phyloP scores from a whole-genome alignment of 371 early-diverging fungal species.

The Mortierella sp. region DNA sequence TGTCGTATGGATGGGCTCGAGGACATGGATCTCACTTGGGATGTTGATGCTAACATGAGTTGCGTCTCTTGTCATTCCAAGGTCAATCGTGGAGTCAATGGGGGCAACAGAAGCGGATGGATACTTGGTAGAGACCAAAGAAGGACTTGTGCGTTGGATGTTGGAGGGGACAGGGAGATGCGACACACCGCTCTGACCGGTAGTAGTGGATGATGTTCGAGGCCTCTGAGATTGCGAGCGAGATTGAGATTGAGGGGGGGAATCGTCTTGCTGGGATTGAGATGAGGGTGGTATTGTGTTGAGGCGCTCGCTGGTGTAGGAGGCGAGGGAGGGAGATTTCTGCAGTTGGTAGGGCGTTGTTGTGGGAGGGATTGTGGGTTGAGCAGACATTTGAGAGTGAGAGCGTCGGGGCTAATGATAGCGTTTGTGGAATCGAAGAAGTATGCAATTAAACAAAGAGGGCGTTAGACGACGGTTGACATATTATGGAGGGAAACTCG shows the following conservation, averaged over 20 bases:
- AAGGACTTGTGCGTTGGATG: conserved; percentile 19
- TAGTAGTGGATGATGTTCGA: neutral
- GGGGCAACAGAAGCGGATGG: conserved; percentile 24
- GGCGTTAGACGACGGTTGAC: neutral
- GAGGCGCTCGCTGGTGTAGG: neutral
- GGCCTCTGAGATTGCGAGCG: neutral
- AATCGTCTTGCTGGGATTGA: conserved; percentile 6
- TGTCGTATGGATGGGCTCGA: neutral
- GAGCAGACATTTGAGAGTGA: neutral
- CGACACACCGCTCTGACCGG: neutral
- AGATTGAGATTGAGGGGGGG: neutral
- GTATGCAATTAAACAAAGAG: neutral
- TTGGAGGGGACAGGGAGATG: conserved; percentile 1
- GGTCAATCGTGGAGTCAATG: neutral
- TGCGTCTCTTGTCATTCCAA: neutral
- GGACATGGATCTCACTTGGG: neutral
- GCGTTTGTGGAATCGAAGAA: too few relatives aligned
- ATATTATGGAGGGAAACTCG: conserved; percentile 12
- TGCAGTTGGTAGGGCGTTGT: conserved; percentile 42
- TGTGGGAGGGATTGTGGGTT: conserved; percentile 25
- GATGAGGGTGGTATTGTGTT: neutral
- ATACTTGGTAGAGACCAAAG: conserved; percentile 23
- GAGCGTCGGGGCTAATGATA: conserved; percentile 32
- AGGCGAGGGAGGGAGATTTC: neutral
- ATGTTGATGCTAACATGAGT: neutral